These are phyloP conservation scores for Botrytis fabae DNA, from an alignment of 2,329 filamentous ascomycete species.

Conservation along the genomic window DNA sequence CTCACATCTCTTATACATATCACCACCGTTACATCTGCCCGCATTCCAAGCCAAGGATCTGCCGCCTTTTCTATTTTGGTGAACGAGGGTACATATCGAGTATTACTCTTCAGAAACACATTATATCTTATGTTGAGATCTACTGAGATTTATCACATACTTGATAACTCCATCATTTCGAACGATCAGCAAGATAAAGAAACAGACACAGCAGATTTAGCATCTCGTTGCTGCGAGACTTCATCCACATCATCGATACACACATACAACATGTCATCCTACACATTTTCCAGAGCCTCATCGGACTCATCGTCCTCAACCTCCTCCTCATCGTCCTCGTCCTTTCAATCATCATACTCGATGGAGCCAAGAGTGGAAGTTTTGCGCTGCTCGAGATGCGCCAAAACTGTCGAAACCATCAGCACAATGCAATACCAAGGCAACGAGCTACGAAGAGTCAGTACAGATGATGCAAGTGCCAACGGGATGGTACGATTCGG, in stretches of 20 bases:
- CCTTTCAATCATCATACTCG: slow-evolving; percentile 28
- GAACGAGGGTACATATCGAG: slow-evolving; percentile 1
- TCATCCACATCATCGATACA: not conserved
- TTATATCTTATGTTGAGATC: not conserved
- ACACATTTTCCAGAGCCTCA: slow-evolving; percentile 24
- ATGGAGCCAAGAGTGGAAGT: slow-evolving; percentile 49
- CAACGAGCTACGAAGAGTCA: slow-evolving; percentile 29
- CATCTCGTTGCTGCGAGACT: not conserved
- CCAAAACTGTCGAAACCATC: slow-evolving; percentile 59
- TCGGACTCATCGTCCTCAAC: slow-evolving; percentile 30
- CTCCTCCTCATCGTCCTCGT: slow-evolving; percentile 25
- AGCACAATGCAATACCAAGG: slow-evolving; percentile 39
- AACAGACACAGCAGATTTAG: not conserved
- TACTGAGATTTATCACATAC: slow-evolving; percentile 3
- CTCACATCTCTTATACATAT: not conserved
- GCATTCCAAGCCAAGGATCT: slow-evolving; percentile 18
- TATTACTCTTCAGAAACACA: not conserved
- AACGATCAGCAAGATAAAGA: not conserved
- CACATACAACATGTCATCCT: slow-evolving; percentile 8
- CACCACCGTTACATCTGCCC: slow-evolving; percentile 6
- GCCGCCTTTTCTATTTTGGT: slow-evolving; percentile 20
- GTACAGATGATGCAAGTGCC: slow-evolving; percentile 56
- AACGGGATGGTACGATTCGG: slow-evolving; percentile 66
- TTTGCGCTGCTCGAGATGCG: slow-evolving; percentile 63
- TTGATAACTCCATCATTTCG: not conserved